Evolutionary conservation across 1,284 basidiomycete genomes (phyloP).

Genomic region (Thecaphora thlaspeos): DNA sequence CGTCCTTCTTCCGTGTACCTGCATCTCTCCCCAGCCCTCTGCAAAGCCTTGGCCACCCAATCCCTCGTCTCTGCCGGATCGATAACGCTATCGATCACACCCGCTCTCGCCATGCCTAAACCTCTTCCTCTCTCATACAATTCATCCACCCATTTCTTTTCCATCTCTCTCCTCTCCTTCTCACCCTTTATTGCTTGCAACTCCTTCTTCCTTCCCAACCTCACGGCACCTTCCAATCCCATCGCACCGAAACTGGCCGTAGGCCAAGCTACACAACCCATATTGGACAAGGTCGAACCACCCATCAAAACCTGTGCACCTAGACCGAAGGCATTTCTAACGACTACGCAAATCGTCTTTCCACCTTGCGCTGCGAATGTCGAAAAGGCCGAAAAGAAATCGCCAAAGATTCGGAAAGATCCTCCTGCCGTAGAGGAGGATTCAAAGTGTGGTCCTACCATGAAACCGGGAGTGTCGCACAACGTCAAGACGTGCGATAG

Average conservation of each 20-base stretch:
- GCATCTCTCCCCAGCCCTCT: not conserved
- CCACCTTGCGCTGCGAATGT: constrained; percentile 26
- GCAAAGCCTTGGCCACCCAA: constrained; percentile 9
- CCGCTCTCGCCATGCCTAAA: constrained; percentile 27
- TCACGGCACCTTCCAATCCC: constrained; percentile 39
- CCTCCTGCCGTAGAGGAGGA: constrained; percentile 11
- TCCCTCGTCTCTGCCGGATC: constrained; percentile 39
- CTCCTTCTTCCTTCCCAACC: constrained; percentile 36
- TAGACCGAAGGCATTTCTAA: constrained; percentile 35
- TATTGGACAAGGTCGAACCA: constrained; percentile 25
- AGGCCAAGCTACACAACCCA: constrained; percentile 33
- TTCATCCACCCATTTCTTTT: constrained; percentile 15
- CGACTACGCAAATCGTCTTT: constrained; percentile 18
- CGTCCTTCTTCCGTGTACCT: no score
- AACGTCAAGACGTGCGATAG: constrained; percentile 24
- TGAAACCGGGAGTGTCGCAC: constrained; percentile 46
- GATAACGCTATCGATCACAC: constrained; percentile 41
- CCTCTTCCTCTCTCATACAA: constrained; percentile 31
- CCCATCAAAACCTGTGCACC: constrained; percentile 40
- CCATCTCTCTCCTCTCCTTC: constrained; percentile 13
- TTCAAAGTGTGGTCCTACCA: constrained; percentile 35
- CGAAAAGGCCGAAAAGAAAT: constrained; percentile 29
- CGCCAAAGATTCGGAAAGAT: constrained; percentile 33
- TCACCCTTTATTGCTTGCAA: constrained; percentile 19
- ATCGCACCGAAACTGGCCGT: constrained; percentile 24